phyloP scores from a whole-genome alignment of 176 grass and related monocot genomes.

The Neostapfia colusana region DNA sequence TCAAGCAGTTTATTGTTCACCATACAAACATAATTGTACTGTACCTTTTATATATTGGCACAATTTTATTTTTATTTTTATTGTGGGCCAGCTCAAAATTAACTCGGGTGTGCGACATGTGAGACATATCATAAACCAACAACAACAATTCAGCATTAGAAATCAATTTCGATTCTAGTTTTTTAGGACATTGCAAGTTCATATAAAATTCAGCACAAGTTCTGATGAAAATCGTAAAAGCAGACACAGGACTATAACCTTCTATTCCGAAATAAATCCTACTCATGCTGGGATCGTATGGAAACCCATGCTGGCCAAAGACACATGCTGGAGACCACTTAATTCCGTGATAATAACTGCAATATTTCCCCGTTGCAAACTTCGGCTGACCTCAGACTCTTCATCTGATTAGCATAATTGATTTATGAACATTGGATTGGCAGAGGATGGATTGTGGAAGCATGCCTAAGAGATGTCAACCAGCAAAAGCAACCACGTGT shows the following conservation, averaged over 20 bases:
- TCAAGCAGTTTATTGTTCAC: neutral
- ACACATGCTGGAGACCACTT: neutral
- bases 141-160: too few species aligned
- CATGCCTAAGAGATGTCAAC: neutral
- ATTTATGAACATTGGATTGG: neutral
- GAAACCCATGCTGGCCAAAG: neutral
- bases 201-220: neutral
- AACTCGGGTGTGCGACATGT: too few species aligned
- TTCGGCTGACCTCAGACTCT: neutral
- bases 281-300: neutral
- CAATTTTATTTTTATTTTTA: neutral
- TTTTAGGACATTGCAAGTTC: neutral
- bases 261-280: neutral
- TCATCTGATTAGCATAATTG: neutral
- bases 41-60: neutral
- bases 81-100: too few species aligned
- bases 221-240: neutral
- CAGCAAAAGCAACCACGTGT: neutral
- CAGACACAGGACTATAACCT: too few species aligned
- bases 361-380: neutral
- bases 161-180: neutral
- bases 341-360: neutral
- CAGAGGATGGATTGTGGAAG: neutral
- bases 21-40: too few species aligned
- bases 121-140: neutral